A percentile compares a stretch with the other conserved stretches of the same genome.
Evolutionary conservation across 225 moss, liverwort and hornwort species (phyloP).

Genomic region (Physcomitrium patens): DNA sequence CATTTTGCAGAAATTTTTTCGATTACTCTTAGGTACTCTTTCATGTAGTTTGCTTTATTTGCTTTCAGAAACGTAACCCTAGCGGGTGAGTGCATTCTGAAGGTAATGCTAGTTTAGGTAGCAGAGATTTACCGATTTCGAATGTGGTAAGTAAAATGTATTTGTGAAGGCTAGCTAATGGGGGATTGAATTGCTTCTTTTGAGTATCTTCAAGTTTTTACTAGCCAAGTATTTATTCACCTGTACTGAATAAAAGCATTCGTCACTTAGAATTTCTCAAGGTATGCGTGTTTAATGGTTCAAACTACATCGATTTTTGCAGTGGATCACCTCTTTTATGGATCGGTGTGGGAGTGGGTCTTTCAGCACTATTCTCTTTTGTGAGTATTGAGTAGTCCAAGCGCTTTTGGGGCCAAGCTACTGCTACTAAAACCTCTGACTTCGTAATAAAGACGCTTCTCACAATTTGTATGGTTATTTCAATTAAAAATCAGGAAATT

Average conservation of each 20-base stretch:
- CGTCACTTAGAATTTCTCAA: neutral
- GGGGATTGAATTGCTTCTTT: neutral
- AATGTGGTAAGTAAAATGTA: neutral
- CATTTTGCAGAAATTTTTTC: no score
- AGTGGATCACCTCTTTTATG: slow-evolving; percentile 94
- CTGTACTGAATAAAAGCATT: no score
- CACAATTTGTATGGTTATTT: slow-evolving; percentile 6
- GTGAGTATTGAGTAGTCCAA: slow-evolving; percentile 53
- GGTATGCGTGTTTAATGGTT: neutral
- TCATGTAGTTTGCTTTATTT: no score
- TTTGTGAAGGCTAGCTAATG: neutral
- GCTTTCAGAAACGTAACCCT: no score
- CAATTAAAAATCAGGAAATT: neutral
- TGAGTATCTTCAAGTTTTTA: neutral
- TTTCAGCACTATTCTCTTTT: slow-evolving; percentile 87
- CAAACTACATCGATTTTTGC: slow-evolving; percentile 33
- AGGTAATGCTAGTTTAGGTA: slow-evolving; percentile 13
- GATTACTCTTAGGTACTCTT: no score
- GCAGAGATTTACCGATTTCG: neutral
- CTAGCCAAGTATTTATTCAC: neutral
- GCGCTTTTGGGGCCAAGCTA: neutral
- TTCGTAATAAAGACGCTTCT: neutral
- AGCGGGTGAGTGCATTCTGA: neutral
- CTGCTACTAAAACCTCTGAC: neutral
- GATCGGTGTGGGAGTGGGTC: slow-evolving; percentile 95